Conservation (phyloP, 2,329 filamentous ascomycete genomes). For the Calonectria fujianensis region DNA sequence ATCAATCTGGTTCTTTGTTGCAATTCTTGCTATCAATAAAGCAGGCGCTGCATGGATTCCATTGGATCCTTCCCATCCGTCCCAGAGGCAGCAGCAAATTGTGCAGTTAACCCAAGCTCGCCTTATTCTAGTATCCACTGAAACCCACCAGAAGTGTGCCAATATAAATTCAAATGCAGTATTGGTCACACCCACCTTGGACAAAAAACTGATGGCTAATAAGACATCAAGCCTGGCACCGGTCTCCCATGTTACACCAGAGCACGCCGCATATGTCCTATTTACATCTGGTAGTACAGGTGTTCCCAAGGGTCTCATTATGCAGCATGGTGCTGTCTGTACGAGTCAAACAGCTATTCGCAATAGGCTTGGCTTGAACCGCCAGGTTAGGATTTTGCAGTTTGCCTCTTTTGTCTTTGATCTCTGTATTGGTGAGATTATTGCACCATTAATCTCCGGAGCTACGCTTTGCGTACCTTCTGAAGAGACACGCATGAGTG, state of each 20-base stretch:
- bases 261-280: slow-evolving; percentile 37
- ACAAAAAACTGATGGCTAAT: neutral
- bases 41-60: slow-evolving; percentile 21
- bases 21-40: slow-evolving; percentile 23
- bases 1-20: slow-evolving; percentile 40
- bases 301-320: slow-evolving; percentile 50
- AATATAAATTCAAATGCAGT: neutral
- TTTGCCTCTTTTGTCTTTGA: slow-evolving; percentile 38
- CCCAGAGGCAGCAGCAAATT: neutral
- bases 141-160: neutral
- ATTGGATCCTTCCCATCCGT: slow-evolving; percentile 6
- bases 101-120: neutral
- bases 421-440: slow-evolving; percentile 31
- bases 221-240: neutral
- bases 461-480: slow-evolving; percentile 40
- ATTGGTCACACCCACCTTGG: neutral
- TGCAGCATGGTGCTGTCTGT: slow-evolving; percentile 46
- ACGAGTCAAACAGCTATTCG: slow-evolving; percentile 34
- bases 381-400: slow-evolving; percentile 33
- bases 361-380: slow-evolving; percentile 22
- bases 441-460: slow-evolving; percentile 33
- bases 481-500: slow-evolving; percentile 10
- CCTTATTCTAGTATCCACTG: neutral
- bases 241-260: neutral
- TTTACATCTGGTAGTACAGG: slow-evolving; percentile 55